Evolutionary conservation across 805 yeast species (phyloP).

Genomic region (Zygosaccharomyces bisporus): DNA sequence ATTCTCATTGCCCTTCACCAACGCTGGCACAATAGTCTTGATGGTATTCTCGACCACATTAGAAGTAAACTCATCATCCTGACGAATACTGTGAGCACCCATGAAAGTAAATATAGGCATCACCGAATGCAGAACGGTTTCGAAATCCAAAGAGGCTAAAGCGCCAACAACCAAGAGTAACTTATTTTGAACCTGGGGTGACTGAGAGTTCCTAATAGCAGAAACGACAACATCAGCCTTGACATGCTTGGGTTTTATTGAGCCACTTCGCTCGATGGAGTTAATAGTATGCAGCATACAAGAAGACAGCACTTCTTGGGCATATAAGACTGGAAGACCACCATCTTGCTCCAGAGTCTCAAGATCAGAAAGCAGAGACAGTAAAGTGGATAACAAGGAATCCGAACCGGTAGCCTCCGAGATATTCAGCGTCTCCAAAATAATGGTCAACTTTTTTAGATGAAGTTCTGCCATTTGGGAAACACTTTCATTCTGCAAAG

Average conservation of each 20-base stretch:
- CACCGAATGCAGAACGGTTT: constrained; percentile 86
- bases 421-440: constrained; percentile 75
- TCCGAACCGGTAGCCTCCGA: constrained; percentile 36
- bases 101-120: constrained; percentile 99
- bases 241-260: constrained; percentile 58
- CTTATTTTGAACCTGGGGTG: constrained; percentile 94
- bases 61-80: constrained; percentile 92
- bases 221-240: constrained; percentile 90
- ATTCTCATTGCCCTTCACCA: constrained; percentile 45
- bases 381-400: constrained; percentile 47
- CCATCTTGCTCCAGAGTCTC: constrained; percentile 89
- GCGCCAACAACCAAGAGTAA: constrained; percentile 80
- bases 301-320: constrained; percentile 85
- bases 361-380: constrained; percentile 64
- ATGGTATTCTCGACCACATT: constrained; percentile 92
- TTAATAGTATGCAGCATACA: constrained; percentile 73
- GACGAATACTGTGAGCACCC: constrained; percentile 97
- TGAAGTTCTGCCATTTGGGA: constrained; percentile 74
- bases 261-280: constrained; percentile 43
- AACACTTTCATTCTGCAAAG: constrained; percentile 64
- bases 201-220: constrained; percentile 80
- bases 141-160: constrained; percentile 85
- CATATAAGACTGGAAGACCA: constrained; percentile 81
- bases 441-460: constrained; percentile 68
- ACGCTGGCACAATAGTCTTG: constrained; percentile 84